Conservation (phyloP, 2,329 filamentous ascomycete species). For the Zymoseptoria pseudotritici region DNA sequence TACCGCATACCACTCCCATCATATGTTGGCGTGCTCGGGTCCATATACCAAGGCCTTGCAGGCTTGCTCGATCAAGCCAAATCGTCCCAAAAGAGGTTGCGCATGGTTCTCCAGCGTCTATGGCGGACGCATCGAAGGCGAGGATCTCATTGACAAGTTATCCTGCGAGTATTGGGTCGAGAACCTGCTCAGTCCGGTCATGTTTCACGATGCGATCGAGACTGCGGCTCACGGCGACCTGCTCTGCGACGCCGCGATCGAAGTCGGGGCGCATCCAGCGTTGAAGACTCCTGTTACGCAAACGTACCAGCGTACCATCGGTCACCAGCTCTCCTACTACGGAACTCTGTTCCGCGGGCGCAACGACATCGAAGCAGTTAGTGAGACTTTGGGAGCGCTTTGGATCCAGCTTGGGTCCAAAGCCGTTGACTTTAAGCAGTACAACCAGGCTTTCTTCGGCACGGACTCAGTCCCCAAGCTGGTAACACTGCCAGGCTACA, state of each 20-base stretch:
- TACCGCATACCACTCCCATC: slow-evolving; percentile 40
- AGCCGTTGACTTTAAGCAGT: slow-evolving; percentile 11
- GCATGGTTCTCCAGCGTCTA: slow-evolving; percentile 17
- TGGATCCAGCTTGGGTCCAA: slow-evolving; percentile 10
- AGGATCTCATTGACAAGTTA: slow-evolving; percentile 14
- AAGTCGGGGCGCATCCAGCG: slow-evolving; percentile 42
- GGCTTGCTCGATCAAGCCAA: slow-evolving; percentile 11
- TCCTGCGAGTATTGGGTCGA: slow-evolving; percentile 36
- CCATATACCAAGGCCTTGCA: slow-evolving; percentile 13
- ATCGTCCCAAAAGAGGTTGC: slow-evolving; percentile 8
- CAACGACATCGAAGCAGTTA: slow-evolving; percentile 22
- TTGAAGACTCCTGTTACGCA: slow-evolving; percentile 37
- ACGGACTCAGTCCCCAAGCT: neutral
- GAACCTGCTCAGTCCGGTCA: slow-evolving; percentile 40
- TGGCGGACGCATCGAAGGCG: slow-evolving; percentile 17
- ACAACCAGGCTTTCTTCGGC: slow-evolving; percentile 9
- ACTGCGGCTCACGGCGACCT: slow-evolving; percentile 16
- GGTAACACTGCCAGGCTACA: slow-evolving; percentile 9
- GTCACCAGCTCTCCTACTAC: slow-evolving; percentile 6
- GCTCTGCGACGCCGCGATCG: slow-evolving; percentile 34
- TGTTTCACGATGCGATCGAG: slow-evolving; percentile 39
- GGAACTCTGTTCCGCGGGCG: slow-evolving; percentile 18
- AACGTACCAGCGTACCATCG: slow-evolving; percentile 25
- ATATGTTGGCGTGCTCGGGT: slow-evolving; percentile 21
- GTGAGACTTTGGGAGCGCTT: slow-evolving; percentile 11